Evolutionary conservation across 768 basidiomycete species (phyloP).

Genomic region (Lyophyllum semitale): DNA sequence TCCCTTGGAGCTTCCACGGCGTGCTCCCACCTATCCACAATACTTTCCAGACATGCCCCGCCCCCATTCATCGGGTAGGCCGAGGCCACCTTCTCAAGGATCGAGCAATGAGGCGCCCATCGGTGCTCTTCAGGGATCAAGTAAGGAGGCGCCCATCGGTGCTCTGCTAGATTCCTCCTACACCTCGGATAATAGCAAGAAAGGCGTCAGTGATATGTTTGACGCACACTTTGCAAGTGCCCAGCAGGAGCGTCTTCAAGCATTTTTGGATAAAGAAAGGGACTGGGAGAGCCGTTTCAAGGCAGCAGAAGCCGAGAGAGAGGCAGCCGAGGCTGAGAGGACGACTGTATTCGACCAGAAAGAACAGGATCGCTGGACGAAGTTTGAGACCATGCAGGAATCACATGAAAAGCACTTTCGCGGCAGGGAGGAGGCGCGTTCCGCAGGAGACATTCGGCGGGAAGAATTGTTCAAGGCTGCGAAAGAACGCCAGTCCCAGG

Average conservation of each 20-base stretch:
- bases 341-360: not conserved
- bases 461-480: not conserved
- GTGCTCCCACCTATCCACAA: too few species aligned
- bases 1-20: too few species aligned
- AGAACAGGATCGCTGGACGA: not conserved
- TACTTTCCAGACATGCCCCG: too few species aligned
- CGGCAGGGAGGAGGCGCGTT: not conserved
- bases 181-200: too few species aligned
- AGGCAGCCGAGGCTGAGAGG: not conserved
- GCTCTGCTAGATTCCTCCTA: too few species aligned
- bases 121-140: too few species aligned
- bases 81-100: too few species aligned
- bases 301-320: constrained; percentile 1
- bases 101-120: too few species aligned
- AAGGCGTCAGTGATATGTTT: not conserved
- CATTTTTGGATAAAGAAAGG: not conserved
- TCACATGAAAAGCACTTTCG: not conserved
- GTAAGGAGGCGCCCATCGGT: too few species aligned
- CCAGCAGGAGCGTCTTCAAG: not conserved
- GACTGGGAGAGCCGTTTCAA: constrained; percentile 1
- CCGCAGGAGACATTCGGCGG: not conserved
- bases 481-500: not conserved
- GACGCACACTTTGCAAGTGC: not conserved
- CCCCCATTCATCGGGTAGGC: too few species aligned
- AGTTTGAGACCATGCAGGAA: not conserved